These are phyloP conservation scores for Xylaria acuta DNA, from an alignment of 495 filamentous ascomycete genomes.

Conservation along the genomic window DNA sequence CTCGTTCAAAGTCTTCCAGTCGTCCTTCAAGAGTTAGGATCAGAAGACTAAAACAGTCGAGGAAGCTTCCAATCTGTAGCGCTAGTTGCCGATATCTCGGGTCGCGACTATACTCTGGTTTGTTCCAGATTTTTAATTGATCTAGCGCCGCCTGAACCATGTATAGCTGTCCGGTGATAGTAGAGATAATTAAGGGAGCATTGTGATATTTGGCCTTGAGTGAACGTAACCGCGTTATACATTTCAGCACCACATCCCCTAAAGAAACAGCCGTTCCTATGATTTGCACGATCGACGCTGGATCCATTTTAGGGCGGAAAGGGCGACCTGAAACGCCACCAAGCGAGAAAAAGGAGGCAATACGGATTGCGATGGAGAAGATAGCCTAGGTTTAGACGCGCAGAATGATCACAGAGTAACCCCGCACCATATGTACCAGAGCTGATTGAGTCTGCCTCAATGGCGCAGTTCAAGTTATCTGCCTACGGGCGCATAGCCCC, in stretches of 20 bases:
- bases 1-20: background rate
- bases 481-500: background rate
- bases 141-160: slow-evolving; percentile 20
- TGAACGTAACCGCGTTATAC: slow-evolving; percentile 12
- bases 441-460: background rate
- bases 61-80: background rate
- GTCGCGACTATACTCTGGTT: background rate
- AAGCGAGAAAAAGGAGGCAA: background rate
- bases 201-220: slow-evolving; percentile 21
- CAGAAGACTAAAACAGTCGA: background rate
- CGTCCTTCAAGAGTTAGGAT: background rate
- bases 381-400: background rate
- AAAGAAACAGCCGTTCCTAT: slow-evolving; percentile 20
- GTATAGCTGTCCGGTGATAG: slow-evolving; percentile 22
- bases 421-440: background rate
- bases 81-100: slow-evolving; percentile 10
- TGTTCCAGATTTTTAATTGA: slow-evolving; percentile 4
- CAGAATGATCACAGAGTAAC: background rate
- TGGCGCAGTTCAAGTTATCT: no score
- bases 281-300: slow-evolving; percentile 21
- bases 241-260: slow-evolving; percentile 27
- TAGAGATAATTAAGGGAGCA: slow-evolving; percentile 12
- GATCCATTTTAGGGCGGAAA: slow-evolving; percentile 13
- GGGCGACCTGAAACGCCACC: no score
- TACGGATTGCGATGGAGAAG: background rate